phyloP scores from a whole-genome alignment of 768 basidiomycete genomes.

The Lactarius pseudohatsudake region DNA sequence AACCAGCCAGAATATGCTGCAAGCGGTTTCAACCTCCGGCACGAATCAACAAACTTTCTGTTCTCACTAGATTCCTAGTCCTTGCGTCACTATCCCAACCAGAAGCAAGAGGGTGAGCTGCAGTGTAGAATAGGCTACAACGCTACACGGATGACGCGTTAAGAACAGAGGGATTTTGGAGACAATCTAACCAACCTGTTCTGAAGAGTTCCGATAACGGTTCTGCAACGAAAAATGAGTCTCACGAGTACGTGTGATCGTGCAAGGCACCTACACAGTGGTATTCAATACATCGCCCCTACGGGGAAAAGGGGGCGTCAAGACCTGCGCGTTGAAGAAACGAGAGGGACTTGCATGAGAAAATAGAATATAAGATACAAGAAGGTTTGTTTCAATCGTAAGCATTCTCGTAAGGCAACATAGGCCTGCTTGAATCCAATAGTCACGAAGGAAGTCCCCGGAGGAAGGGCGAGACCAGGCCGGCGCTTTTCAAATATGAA shows the following conservation, averaged over 20 bases:
- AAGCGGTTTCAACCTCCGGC: not conserved
- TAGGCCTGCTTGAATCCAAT: conserved; percentile 70
- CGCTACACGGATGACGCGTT: conserved; percentile 38
- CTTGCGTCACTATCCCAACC: conserved; percentile 65
- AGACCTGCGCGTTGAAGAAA: not conserved
- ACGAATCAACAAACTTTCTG: not conserved
- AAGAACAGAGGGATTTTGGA: not conserved
- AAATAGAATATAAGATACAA: conserved; percentile 75
- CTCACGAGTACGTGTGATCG: not conserved
- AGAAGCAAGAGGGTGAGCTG: conserved; percentile 65
- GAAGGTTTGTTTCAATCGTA: conserved; percentile 70
- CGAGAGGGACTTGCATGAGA: conserved; percentile 52
- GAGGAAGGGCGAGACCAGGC: conserved; percentile 61
- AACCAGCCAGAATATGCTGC: conserved; percentile 64
- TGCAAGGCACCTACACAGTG: conserved; percentile 52
- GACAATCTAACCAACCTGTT: conserved; percentile 48
- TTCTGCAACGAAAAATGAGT: conserved; percentile 40
- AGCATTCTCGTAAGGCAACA: conserved; percentile 60
- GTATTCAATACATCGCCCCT: conserved; percentile 80
- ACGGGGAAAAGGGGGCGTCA: not conserved
- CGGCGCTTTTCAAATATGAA: conserved; percentile 67
- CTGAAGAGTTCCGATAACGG: conserved; percentile 69
- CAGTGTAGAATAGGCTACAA: conserved; percentile 71
- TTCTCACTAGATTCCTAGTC: conserved; percentile 64
- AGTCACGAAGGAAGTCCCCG: conserved; percentile 53